Evolutionary conservation across 2,329 filamentous ascomycete species (phyloP), one percentile per base, ranked within the genome.

Genomic region (Lecanosticta acicola): DNA sequence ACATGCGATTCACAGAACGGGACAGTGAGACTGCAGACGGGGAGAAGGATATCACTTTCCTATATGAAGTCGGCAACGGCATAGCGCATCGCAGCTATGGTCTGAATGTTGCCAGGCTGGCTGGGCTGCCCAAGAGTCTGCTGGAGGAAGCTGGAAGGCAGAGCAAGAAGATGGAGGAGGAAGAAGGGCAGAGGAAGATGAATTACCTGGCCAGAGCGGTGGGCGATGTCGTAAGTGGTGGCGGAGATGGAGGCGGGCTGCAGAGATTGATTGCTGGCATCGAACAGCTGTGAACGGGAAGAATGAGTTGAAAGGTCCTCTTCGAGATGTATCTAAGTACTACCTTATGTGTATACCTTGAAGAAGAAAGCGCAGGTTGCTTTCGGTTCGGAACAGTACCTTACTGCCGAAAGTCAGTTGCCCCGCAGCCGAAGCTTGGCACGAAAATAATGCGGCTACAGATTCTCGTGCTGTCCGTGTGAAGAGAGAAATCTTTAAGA

Each of bases 11-110:
- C 67, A 81, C 78, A 3, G 77, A 80, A 60, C 66, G 71, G 32
- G 65, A 68, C 39, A 60, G 58, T 1, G 34, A 80, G 20, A 44
- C 34, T 4, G 37, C 41, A 9, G 32, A 20, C 1, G 78, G 72
- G 0, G 81, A 86, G 26, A 80, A 88, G 53, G 84, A 94, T 37
- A 84, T 98, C 35, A 96, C 93, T 0, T 98, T 98, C 61, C 67
- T 98, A 39, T 98, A 98, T 63, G 88, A 96, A 64, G 84, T 96
- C 1, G 85, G 80, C 1, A 87, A 93, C 54, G 93, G 93, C 9
- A 87, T 94, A 9, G 91, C 93, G 7, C 90, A 97, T 72, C 79
- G 93, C 3, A 94, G 87, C 14, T 98, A 98, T 65, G 93, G 94
- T 17, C 55, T 98, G 46, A 97, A 97, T 65, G 93, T 97, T 17